These are phyloP conservation scores for Aspergillus floridensis DNA, from an alignment of 2,329 filamentous ascomycete genomes.

Conservation along the genomic window DNA sequence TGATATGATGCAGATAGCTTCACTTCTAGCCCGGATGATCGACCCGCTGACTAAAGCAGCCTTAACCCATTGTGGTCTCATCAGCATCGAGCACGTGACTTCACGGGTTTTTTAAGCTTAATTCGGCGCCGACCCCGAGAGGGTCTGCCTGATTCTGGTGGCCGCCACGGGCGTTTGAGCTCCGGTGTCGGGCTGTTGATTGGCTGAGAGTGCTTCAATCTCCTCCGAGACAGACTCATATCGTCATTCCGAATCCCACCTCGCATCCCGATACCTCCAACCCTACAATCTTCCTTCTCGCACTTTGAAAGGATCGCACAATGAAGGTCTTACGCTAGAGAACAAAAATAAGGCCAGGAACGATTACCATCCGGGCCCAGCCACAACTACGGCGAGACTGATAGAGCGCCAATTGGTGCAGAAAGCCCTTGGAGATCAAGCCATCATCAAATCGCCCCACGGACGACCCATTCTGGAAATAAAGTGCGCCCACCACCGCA, in stretches of 20 bases:
- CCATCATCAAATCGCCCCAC: not conserved
- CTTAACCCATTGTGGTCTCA: not conserved
- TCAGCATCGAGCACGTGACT: not conserved
- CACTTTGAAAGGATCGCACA: not conserved
- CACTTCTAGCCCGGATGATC: not conserved
- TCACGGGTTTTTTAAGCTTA: constrained; percentile 6
- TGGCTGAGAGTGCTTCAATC: constrained; percentile 8
- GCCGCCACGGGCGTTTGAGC: not conserved
- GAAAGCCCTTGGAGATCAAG: not conserved
- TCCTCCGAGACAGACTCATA: constrained; percentile 5
- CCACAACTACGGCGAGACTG: not conserved
- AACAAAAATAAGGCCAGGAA: not conserved
- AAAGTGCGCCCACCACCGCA: constrained; percentile 5
- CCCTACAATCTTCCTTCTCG: not conserved
- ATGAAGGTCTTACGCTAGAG: not conserved
- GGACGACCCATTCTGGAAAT: not conserved
- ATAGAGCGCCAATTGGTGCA: not conserved
- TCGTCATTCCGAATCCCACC: not conserved
- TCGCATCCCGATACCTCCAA: constrained; percentile 1
- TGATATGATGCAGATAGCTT: too few species aligned
- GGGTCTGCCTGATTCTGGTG: constrained; percentile 2
- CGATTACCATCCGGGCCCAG: not conserved
- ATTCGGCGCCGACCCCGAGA: constrained; percentile 1
- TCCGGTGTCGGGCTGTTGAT: constrained; percentile 5
- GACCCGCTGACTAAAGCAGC: not conserved